Evolutionary conservation across 202 grass and related monocot genomes (phyloP).

Genomic region (Carex arenaria): DNA sequence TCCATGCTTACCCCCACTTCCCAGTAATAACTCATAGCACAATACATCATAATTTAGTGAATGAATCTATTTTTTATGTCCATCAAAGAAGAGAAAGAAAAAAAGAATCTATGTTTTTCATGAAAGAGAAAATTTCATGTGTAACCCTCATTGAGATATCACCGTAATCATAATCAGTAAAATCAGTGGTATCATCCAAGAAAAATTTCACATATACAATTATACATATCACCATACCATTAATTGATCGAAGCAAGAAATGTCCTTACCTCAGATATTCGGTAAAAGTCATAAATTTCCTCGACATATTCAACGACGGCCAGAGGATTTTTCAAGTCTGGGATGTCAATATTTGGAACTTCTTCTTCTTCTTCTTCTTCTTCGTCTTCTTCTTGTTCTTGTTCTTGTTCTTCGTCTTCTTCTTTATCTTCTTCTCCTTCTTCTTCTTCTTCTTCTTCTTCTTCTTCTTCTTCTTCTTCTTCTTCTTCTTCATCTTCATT

Average conservation of each 20-base stretch:
- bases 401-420: background rate
- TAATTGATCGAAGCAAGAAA: background rate
- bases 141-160: too few species aligned
- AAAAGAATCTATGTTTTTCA: background rate
- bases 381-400: conserved; percentile 3
- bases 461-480: background rate
- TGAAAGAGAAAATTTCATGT: background rate
- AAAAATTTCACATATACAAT: background rate
- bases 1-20: background rate
- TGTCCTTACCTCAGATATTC: conserved; percentile 51
- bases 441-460: conserved; percentile 26
- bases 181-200: background rate
- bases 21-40: background rate
- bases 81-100: too few species aligned
- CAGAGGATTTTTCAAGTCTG: conserved; percentile 51
- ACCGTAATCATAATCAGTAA: background rate
- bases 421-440: background rate
- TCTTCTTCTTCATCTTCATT: background rate
- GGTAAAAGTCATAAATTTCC: conserved; percentile 62
- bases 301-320: conserved; percentile 71
- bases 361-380: conserved; percentile 2
- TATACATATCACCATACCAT: background rate
- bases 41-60: too few species aligned
- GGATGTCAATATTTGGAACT: conserved; percentile 62
- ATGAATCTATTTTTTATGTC: too few species aligned